These are phyloP conservation scores for Parasitella parasitica DNA, from an alignment of 371 early-diverging fungal species.

Conservation along the genomic window DNA sequence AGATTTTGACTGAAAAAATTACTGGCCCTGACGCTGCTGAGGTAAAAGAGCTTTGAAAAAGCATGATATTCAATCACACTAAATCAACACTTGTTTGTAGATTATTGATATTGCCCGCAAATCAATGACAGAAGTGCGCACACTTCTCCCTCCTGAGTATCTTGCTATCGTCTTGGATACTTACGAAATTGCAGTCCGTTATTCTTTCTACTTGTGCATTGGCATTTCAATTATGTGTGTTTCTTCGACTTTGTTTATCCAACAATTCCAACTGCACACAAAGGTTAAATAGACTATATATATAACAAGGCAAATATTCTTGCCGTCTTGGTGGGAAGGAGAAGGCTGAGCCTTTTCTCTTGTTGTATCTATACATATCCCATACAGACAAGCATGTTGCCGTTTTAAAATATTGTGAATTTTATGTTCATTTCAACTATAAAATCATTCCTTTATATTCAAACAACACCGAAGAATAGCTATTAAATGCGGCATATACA, in stretches of 20 bases:
- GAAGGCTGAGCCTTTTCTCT: neutral
- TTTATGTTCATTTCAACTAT: no score
- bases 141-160: slow-evolving; percentile 35
- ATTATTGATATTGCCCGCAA: slow-evolving; percentile 48
- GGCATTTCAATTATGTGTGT: slow-evolving; percentile 33
- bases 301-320: neutral
- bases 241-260: slow-evolving; percentile 46
- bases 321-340: neutral
- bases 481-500: no score
- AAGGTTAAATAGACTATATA: slow-evolving; percentile 28
- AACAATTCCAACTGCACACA: slow-evolving; percentile 46
- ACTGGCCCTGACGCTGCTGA: slow-evolving; percentile 44
- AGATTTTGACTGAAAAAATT: slow-evolving; percentile 24
- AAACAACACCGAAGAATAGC: no score
- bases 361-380: neutral
- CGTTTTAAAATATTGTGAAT: no score
- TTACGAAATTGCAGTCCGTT: slow-evolving; percentile 36
- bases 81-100: no score
- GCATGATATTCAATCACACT: no score
- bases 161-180: slow-evolving; percentile 42
- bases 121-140: slow-evolving; percentile 37
- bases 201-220: slow-evolving; percentile 35
- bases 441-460: no score
- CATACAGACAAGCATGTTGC: no score
- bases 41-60: no score